Conservation (phyloP, 1,139 yeast genomes). For the Taphrina flavorubra region DNA sequence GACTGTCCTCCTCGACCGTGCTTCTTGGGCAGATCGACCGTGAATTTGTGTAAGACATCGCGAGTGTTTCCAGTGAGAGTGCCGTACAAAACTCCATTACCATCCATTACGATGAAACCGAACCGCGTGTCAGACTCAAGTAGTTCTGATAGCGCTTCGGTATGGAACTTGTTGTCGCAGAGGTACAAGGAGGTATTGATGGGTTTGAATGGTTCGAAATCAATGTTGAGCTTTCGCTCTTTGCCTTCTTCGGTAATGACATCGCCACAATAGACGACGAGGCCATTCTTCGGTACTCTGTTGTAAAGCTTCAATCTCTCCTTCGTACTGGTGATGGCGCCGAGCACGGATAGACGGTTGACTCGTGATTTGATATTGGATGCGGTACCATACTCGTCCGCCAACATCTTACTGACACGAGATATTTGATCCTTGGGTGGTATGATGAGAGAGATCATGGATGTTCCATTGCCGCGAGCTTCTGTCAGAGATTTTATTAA, state of each 20-base stretch:
- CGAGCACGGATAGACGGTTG: slow-evolving; percentile 88
- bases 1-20: slow-evolving; percentile 99
- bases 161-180: slow-evolving; percentile 98
- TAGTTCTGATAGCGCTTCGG: slow-evolving; percentile 92
- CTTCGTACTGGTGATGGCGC: slow-evolving; percentile 97
- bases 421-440: slow-evolving; percentile 94
- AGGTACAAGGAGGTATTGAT: slow-evolving; percentile 92
- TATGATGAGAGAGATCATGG: slow-evolving; percentile 94
- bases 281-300: slow-evolving; percentile 88
- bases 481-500: slow-evolving; percentile 46
- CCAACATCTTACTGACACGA: slow-evolving; percentile 83
- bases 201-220: slow-evolving; percentile 97
- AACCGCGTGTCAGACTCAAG: slow-evolving; percentile 93
- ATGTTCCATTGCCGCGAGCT: slow-evolving; percentile 79
- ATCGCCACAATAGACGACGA: slow-evolving; percentile 97
- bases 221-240: slow-evolving; percentile 91
- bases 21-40: slow-evolving; percentile 97
- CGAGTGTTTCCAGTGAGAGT: slow-evolving; percentile 96
- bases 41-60: slow-evolving; percentile 92
- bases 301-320: slow-evolving; percentile 90
- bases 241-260: slow-evolving; percentile 96
- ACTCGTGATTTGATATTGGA: slow-evolving; percentile 97
- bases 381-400: slow-evolving; percentile 99
- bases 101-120: slow-evolving; percentile 98
- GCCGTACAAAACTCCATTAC: slow-evolving; percentile 97